These are phyloP conservation scores for Mycotypha africana DNA, from an alignment of 371 early-diverging fungal species.

Conservation along the genomic window DNA sequence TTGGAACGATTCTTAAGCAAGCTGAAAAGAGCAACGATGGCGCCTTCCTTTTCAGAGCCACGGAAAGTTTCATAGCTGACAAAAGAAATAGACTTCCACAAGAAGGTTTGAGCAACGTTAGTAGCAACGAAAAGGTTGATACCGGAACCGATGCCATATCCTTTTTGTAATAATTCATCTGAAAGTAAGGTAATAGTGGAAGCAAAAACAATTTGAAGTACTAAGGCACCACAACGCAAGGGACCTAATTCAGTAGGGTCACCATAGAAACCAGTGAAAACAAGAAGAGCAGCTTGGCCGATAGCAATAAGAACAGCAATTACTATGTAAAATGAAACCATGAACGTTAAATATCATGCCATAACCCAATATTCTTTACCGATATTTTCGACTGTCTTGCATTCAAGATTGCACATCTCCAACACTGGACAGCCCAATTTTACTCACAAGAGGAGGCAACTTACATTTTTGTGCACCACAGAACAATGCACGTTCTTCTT, in stretches of 20 bases:
- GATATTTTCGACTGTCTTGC: no score
- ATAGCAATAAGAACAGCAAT: constrained; percentile 90
- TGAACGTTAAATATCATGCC: no score
- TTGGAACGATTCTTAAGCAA: constrained; percentile 93
- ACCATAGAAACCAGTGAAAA: constrained; percentile 98
- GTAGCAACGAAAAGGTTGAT: constrained; percentile 99
- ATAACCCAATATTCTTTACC: no score
- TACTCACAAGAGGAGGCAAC: constrained; percentile 13
- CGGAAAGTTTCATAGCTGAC: constrained; percentile 96
- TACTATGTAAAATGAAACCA: constrained; percentile 34
- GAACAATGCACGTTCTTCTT: constrained; percentile 98
- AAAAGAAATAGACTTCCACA: constrained; percentile 99
- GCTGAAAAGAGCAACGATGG: constrained; percentile 94
- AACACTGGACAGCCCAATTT: not conserved
- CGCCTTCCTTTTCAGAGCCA: constrained; percentile 99
- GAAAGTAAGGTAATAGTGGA: constrained; percentile 97
- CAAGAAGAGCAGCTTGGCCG: constrained; percentile 97
- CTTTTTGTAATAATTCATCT: constrained; percentile 99
- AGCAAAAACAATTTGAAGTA: constrained; percentile 96
- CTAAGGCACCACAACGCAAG: constrained; percentile 88
- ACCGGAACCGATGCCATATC: constrained; percentile 99
- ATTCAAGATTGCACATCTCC: no score
- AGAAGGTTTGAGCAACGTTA: constrained; percentile 98
- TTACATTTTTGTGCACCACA: constrained; percentile 96
- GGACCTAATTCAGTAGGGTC: constrained; percentile 92